Percentiles rank a stretch among this genome's conserved stretches.
Conservation (phyloP, 2,329 filamentous ascomycete genomes). For the Phialophora expanda region DNA sequence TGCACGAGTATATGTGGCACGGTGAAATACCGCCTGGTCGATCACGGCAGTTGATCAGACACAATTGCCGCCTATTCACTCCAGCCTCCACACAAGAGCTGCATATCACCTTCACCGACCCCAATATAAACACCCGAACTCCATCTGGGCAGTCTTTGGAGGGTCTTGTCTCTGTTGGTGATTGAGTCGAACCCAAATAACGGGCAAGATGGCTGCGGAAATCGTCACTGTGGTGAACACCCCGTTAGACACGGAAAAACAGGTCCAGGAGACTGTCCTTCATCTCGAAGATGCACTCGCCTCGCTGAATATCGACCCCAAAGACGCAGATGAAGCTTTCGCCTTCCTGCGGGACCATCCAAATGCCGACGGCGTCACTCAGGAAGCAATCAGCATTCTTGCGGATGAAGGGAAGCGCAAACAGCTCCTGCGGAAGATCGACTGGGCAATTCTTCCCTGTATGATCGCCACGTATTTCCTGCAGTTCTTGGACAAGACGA, state of each 20-base stretch:
- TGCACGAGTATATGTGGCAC: constrained; percentile 7
- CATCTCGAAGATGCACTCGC: constrained; percentile 30
- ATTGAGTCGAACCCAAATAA: neutral
- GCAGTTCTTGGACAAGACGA: constrained; percentile 43
- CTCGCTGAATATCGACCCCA: constrained; percentile 27
- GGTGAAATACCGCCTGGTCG: constrained; percentile 17
- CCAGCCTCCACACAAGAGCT: constrained; percentile 1
- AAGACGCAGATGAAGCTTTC: constrained; percentile 36
- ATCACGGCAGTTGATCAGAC: constrained; percentile 27
- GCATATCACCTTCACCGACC: neutral
- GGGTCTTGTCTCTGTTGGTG: neutral
- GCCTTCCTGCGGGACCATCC: constrained; percentile 33
- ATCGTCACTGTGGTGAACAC: constrained; percentile 5
- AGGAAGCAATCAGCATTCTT: constrained; percentile 34
- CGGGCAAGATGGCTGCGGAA: constrained; percentile 18
- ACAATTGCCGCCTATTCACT: constrained; percentile 21
- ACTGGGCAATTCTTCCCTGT: constrained; percentile 43
- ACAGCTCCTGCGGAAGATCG: constrained; percentile 43
- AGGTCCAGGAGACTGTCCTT: constrained; percentile 25
- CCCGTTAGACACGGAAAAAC: constrained; percentile 22
- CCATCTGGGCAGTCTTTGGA: neutral
- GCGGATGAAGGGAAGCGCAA: constrained; percentile 24
- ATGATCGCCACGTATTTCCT: constrained; percentile 45
- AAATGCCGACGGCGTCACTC: constrained; percentile 30
- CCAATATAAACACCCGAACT: neutral